Base-by-base conservation (phyloP, 108 stramenopile species). In the Nannochloropsis salina region DNA sequence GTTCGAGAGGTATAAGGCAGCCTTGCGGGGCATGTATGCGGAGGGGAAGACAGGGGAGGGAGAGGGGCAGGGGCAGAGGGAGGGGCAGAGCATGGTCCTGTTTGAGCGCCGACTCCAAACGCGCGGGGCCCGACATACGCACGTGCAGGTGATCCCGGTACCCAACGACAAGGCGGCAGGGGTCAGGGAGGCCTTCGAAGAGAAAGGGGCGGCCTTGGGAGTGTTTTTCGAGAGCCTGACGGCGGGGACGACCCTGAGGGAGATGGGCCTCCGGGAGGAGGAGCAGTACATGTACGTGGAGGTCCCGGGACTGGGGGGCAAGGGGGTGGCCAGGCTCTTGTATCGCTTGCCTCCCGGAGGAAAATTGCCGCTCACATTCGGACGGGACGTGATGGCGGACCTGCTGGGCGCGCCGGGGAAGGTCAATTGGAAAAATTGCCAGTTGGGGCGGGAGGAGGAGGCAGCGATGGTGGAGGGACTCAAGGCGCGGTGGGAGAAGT, bases 401-500 rank as follows among this genome's bases (percentile, higher is more conserved):
- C n/a, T 74, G 8, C 61, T 74, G 61, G 61, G 61, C 20, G 61
- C n/a, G 61, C 61, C 61, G n/a, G 20, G n/a, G 61, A 74, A 74
- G 61, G 61, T 74, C 0, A 74, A 74, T 74, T 74, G 61, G 61
- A 74, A 74, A 74, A 1, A 74, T 74, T 74, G 61, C n/a, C 4
- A n/a, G 61, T 74, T 74, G 61, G 61, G 61, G 6, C 15, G n/a
- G n/a, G 61, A 74, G 61, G 61, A 15, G 61, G 61, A 74, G 8
- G n/a, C 15, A n/a, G 61, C 15, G 61, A 74, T 74, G 61, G 61
- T 74, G 2, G 61, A 74, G 61, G 2, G 61, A 6, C n/a, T 74
- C 20, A 74, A 74, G n/a, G n/a, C 15, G 61, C 20, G n/a, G 61
- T 74, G 61, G 61, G 61, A 74, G 61, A 74, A 74, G n/a, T 74